Conservation (phyloP, 2,329 filamentous ascomycete species). For the Huntiella moniliformis region DNA sequence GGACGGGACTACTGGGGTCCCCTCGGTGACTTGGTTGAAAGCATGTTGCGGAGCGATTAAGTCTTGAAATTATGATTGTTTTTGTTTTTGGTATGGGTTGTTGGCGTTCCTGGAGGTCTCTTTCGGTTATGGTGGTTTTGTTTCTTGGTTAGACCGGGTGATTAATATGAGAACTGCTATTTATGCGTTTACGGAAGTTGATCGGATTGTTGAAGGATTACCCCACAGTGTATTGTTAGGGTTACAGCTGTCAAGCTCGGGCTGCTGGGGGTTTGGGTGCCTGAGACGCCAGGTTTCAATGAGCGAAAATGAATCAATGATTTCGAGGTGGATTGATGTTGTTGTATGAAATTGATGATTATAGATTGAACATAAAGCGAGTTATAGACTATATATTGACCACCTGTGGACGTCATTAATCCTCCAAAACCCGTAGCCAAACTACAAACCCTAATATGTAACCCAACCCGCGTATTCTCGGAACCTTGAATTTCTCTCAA, state of each 20-base stretch:
- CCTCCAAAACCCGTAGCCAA: too few relatives aligned
- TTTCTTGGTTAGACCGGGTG: background rate
- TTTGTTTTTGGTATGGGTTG: background rate
- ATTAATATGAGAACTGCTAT: background rate
- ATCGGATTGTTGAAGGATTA: background rate
- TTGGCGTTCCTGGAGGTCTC: background rate
- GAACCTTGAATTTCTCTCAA: slow-evolving; percentile 11
- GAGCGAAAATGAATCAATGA: too few relatives aligned
- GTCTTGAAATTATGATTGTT: background rate
- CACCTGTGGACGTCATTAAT: too few relatives aligned
- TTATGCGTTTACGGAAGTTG: background rate
- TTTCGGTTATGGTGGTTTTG: background rate
- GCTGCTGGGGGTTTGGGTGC: slow-evolving; percentile 2
- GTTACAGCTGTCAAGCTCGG: background rate
- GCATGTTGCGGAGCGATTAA: slow-evolving; percentile 85
- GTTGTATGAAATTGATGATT: too few relatives aligned
- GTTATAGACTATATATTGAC: too few relatives aligned
- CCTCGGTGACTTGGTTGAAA: slow-evolving; percentile 86
- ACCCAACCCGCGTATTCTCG: background rate
- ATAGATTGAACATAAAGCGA: too few relatives aligned
- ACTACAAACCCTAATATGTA: too few relatives aligned
- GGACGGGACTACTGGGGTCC: slow-evolving; percentile 97
- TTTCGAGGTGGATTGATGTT: too few relatives aligned
- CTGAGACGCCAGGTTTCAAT: slow-evolving; percentile 11
- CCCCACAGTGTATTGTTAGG: background rate